Evolutionary conservation across 106 monocot species (phyloP), one percentile per base, ranked within the genome.

Genomic region (Platanthera guangdongensis): DNA sequence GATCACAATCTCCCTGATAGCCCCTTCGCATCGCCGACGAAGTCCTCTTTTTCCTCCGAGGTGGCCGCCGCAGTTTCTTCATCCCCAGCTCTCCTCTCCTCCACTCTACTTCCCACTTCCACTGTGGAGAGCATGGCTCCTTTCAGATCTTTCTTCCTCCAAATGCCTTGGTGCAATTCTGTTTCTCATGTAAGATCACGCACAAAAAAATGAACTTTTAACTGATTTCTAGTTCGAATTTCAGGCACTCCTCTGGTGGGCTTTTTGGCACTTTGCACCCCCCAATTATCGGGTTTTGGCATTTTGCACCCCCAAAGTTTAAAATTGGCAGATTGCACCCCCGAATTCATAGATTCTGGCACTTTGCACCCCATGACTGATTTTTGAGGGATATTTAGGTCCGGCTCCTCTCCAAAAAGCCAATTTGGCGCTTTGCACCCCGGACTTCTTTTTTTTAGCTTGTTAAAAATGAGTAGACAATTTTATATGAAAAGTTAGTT

Each of bases 1-100:
- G 95, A 92, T 79, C 95, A 95, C 75, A 95, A 95, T 64, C 83
- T 95, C 50, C 95, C 95, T 1, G 95, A 95, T 73, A 95, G 95
- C 81, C 95, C 92, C 2, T 95, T 90, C 46, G 90, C 87, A 14
- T 87, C 90, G 0, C 83, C 87, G 12, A 87, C 79, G 46, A 90
- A 87, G 57, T 46, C 82, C 39, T 75, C 75, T 86, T 7, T 65
- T 4, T 14, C 55, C 19, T 70, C 70, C 15, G 87, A 84, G 45
- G 63, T 76, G 1, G 83, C 25, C 8, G 57, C 30, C 6, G 59
- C 80, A 11, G 12, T 69, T 47, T 49, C 68, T 50, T 11, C 81
- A 30, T 48, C 81, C 46, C 50, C 74, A 0, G 69, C 47, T 47
- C 80, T 90, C 50, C 72, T 86, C 12, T 47, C 85, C 54, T 90